A percentile compares a stretch with the other conserved stretches of the same genome.
Evolutionary conservation across 1,284 basidiomycete species (phyloP).

Genomic region (Heterobasidion annosum): DNA sequence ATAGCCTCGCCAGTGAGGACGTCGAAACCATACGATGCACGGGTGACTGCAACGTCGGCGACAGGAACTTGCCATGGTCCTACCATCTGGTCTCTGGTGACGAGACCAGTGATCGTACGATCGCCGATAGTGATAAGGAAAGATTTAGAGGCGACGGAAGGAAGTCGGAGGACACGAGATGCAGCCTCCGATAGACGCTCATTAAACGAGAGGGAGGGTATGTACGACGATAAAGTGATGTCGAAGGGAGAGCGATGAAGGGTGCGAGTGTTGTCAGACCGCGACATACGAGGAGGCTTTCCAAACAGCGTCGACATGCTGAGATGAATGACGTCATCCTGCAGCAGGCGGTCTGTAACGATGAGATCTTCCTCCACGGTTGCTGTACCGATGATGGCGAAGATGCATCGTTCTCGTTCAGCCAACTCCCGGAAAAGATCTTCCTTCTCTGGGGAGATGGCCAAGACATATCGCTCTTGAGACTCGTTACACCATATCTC

Average conservation of each 20-base stretch:
- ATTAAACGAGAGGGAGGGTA: conserved; percentile 30
- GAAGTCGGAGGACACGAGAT: conserved; percentile 81
- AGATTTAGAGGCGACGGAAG: conserved; percentile 90
- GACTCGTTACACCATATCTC: conserved; percentile 99
- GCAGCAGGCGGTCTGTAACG: conserved; percentile 83
- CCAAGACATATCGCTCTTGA: conserved; percentile 96
- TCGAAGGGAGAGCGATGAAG: conserved; percentile 61
- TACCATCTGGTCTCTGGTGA: conserved; percentile 97
- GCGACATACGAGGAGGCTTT: conserved; percentile 90
- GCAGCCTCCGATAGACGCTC: conserved; percentile 55
- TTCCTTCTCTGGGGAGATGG: conserved; percentile 58
- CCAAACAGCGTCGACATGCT: conserved; percentile 96
- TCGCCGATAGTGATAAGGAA: conserved; percentile 99
- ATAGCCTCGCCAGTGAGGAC: conserved; percentile 87
- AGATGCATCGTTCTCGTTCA: conserved; percentile 86
- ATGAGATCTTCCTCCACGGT: conserved; percentile 78
- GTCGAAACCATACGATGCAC: conserved; percentile 90
- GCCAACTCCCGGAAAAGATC: conserved; percentile 72
- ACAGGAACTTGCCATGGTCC: conserved; percentile 99
- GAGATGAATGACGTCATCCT: conserved; percentile 77
- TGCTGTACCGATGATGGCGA: conserved; percentile 84
- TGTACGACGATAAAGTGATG: conserved; percentile 58
- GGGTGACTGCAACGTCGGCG: conserved; percentile 94
- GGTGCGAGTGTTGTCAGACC: conserved; percentile 53
- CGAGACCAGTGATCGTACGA: conserved; percentile 88